phyloP scores from a whole-genome alignment of 768 basidiomycete species.

The Termitomyces sp. region DNA sequence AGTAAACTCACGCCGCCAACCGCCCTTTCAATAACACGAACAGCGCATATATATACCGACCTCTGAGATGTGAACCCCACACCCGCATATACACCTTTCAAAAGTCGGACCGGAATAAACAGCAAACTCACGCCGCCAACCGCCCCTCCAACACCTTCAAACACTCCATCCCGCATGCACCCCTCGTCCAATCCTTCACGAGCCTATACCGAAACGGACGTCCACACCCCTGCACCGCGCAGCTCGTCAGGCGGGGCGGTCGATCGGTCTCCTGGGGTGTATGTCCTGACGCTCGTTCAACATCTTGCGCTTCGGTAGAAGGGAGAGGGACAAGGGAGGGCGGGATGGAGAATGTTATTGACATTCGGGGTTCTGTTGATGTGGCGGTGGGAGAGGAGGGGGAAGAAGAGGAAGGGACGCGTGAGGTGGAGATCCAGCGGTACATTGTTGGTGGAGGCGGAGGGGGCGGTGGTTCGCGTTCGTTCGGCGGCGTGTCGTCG shows the following conservation, averaged over 20 bases:
- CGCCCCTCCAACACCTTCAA: conserved; percentile 51
- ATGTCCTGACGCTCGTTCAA: not conserved
- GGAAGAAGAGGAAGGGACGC: conserved; percentile 17
- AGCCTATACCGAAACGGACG: conserved; percentile 62
- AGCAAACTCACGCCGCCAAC: not conserved
- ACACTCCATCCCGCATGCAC: conserved; percentile 68
- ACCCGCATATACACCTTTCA: too few species aligned
- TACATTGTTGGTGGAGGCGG: conserved; percentile 49
- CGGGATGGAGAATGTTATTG: conserved; percentile 57
- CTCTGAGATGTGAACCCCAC: too few species aligned
- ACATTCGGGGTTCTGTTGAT: conserved; percentile 27
- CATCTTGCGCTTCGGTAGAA: not conserved
- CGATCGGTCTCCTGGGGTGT: not conserved
- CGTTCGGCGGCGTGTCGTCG: conserved; percentile 13
- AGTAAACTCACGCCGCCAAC: too few species aligned
- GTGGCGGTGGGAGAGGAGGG: not conserved
- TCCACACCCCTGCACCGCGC: conserved; percentile 60
- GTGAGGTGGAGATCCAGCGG: conserved; percentile 68
- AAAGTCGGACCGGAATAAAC: too few species aligned
- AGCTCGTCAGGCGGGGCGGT: conserved; percentile 28
- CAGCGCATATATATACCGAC: too few species aligned
- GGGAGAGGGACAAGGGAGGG: conserved; percentile 15
- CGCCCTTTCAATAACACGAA: too few species aligned
- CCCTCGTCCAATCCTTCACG: conserved; percentile 58
- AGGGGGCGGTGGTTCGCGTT: not conserved